Evolutionary conservation across 169 alveolate species (phyloP), one percentile per base, ranked within the genome.

Genomic region (Plasmodium relictum): DNA sequence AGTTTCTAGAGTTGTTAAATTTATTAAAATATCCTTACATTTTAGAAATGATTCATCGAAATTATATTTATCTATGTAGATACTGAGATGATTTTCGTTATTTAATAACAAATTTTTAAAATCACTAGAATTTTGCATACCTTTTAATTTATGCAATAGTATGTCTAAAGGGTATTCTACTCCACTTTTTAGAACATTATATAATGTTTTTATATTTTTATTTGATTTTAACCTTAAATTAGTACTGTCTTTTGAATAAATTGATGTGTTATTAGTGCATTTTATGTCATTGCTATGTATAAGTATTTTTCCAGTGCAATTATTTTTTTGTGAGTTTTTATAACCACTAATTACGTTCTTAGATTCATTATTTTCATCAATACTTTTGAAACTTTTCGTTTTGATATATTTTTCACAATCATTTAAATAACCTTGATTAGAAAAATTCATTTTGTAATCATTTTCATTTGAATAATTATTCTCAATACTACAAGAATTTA

Each of bases 111-210:
- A 4, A 44, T 42, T 54, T 31, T 68, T 37, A 39, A 50, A 22
- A 26, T 54, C 54, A 7, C 14, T 41, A 12, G 20, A 41, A 18
- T 56, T 10, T n/a, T 66, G 20, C 31, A 80, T 39, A 58, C 50
- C 54, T 72, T 48, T 69, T 22, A 80, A 16, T 80, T 58, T 69
- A 4, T 31, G 52, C 26, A 68, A 26, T 45, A 80, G 68, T 37
- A 54, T 61, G 56, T 80, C 50, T 16, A 80, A 61, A 1, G 80
- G 65, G 44, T 69, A 80, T 80, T 80, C 90, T 14, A 54, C 63
- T 54, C 90, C 90, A 58, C 90, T 68, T 80, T 62, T 80, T 59
- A 80, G 26, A 20, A 56, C 66, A 42, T 69, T 80, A 41, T 80
- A 80, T 54, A 80, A 24, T 3, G 83, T 54, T 12, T 65, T 80